phyloP scores from a whole-genome alignment of 805 yeast genomes.

The Metschnikowia koreensis region DNA sequence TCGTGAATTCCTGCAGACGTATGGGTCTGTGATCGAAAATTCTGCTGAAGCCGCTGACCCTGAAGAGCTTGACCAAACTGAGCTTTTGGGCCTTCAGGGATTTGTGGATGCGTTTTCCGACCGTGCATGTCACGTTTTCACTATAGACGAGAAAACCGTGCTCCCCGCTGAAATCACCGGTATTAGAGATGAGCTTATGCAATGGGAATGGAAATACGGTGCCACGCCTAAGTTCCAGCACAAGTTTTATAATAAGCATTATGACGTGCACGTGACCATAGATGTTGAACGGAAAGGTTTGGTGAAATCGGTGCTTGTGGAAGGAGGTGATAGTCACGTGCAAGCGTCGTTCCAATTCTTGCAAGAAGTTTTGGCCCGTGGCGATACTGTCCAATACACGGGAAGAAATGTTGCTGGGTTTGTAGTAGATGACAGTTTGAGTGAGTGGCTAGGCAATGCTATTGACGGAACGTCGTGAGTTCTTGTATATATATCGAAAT shows the following conservation, averaged over 20 bases:
- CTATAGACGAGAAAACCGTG: conserved; percentile 25
- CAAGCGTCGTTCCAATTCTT: conserved; percentile 33
- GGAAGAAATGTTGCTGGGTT: conserved; percentile 47
- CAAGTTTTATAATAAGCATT: conserved; percentile 33
- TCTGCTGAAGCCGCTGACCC: not conserved
- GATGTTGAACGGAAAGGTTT: conserved; percentile 47
- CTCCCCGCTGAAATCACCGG: conserved; percentile 40
- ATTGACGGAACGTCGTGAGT: conserved; percentile 43
- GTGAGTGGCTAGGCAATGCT: conserved; percentile 45
- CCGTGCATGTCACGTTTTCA: conserved; percentile 13
- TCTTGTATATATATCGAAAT: not conserved
- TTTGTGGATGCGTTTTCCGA: conserved; percentile 23
- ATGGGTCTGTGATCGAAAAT: conserved; percentile 17
- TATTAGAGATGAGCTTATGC: conserved; percentile 41
- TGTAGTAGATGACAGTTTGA: conserved; percentile 39
- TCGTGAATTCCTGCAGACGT: conserved; percentile 37
- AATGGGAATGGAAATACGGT: conserved; percentile 77
- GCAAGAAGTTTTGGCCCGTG: conserved; percentile 22
- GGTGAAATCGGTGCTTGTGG: conserved; percentile 8
- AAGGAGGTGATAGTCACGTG: not conserved
- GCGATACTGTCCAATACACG: conserved; percentile 32
- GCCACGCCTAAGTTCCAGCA: conserved; percentile 73
- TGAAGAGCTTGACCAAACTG: conserved; percentile 26
- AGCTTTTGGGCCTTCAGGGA: conserved; percentile 33
- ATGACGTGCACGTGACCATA: conserved; percentile 34